Base-by-base conservation (phyloP, 1,284 basidiomycete genomes). In the Grifola frondosa region DNA sequence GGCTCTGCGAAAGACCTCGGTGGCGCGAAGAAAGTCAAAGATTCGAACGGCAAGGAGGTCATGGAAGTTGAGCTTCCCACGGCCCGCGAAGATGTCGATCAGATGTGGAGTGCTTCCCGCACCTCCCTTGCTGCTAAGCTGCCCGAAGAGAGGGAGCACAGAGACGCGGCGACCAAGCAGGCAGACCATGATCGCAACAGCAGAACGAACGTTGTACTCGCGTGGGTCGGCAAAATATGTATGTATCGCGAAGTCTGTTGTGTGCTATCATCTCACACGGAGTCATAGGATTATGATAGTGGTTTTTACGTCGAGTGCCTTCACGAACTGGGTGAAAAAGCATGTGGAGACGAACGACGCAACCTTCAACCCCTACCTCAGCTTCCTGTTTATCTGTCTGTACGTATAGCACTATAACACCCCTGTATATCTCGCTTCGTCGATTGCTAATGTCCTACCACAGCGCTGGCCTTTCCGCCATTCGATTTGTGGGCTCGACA, bases 161-260 rank as follows among this genome's bases (percentile, higher is more conserved):
- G 91, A 41, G 84, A 87, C 58, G 81, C 90, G n/a, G 84, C 84
- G 34, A 91, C 90, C 23, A 95, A 94, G 69, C 86, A 92, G 56
- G 77, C 81, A n/a, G 92, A 96, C 67, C 82, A 82, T 57, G 87
- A 88, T 64, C 78, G 85, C 53, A 91, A 84, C 67, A 88, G 82
- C 58, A 71, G 86, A 42, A 91, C 91, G 16, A 88, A 93, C 61
- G 85, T 91, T 37, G 88, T 94, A 16, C 76, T 94, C 10, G 73
- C 85, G 4, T 94, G 90, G 87, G 76, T 93, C 37, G 89, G 86
- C 26, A 82, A 4, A 95, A 94, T 67, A 86, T 93, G 85, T 77
- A 62, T 44, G 77, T 68, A 30, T 42, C 47, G 38, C n/a, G 38
- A 33, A n/a, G 34, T 20, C 16, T 49, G 37, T 30, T 37, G 22